Percentiles rank a stretch among this genome's conserved stretches.
Evolutionary conservation across 176 grass and related monocot species (phyloP).

Genomic region (Triticum timopheevii): DNA sequence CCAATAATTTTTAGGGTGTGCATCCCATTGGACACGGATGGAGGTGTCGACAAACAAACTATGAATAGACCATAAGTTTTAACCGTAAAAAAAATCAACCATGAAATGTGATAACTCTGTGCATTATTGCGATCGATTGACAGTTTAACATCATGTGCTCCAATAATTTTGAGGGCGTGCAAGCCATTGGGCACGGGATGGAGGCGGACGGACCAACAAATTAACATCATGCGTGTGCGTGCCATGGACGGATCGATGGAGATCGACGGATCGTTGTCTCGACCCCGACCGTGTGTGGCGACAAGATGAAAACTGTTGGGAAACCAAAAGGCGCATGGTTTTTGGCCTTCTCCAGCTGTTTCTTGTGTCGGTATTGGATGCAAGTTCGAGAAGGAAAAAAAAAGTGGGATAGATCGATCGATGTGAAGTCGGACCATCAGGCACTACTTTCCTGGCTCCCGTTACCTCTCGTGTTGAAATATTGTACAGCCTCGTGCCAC

Average conservation of each 20-base stretch:
- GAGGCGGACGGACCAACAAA: too few species aligned
- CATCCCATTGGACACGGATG: too few species aligned
- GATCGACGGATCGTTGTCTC: conserved; percentile 40
- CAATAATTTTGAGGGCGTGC: too few species aligned
- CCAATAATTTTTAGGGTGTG: too few species aligned
- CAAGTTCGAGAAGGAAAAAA: background rate
- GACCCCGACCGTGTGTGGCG: conserved; percentile 24
- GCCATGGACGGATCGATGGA: background rate
- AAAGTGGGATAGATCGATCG: background rate
- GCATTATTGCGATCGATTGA: too few species aligned
- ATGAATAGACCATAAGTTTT: too few species aligned
- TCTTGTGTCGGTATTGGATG: conserved; percentile 8
- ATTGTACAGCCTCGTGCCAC: conserved; percentile 33
- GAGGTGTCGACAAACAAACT: too few species aligned
- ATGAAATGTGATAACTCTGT: too few species aligned
- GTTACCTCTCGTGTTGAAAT: conserved; percentile 22
- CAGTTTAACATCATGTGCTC: too few species aligned
- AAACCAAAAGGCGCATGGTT: background rate
- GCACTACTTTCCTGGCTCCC: background rate
- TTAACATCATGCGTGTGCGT: background rate
- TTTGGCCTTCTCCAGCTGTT: conserved; percentile 45
- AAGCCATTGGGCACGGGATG: too few species aligned
- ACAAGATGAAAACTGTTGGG: conserved; percentile 27
- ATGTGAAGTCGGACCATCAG: conserved; percentile 35
- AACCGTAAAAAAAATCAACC: too few species aligned